Percentiles rank a stretch among this genome's conserved stretches.
Conservation (phyloP, 2,329 filamentous ascomycete species). For the Trichoderma cornu-damae region DNA sequence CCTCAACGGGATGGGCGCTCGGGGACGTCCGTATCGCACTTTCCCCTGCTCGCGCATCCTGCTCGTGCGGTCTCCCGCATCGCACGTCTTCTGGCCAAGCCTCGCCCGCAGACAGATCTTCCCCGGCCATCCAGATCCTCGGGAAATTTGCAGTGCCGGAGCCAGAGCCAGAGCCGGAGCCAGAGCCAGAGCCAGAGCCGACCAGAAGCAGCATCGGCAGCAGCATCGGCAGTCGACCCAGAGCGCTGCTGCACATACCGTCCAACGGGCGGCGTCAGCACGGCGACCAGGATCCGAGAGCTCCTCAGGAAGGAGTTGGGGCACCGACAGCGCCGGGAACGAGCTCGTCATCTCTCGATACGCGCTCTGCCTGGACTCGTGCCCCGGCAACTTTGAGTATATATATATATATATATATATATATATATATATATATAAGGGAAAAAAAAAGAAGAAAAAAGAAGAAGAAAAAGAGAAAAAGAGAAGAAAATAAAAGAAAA, state of each 20-base stretch:
- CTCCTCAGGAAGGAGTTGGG: constrained; percentile 24
- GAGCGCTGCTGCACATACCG: constrained; percentile 46
- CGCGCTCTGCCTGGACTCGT: constrained; percentile 44
- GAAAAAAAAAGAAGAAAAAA: background rate
- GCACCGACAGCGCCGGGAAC: constrained; percentile 17
- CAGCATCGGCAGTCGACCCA: constrained; percentile 19
- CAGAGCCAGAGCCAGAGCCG: no score
- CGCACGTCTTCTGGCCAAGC: constrained; percentile 33
- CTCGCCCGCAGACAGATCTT: constrained; percentile 32
- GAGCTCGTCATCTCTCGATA: constrained; percentile 36
- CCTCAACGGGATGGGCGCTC: constrained; percentile 48
- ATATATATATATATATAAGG: background rate
- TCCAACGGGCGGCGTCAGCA: constrained; percentile 49
- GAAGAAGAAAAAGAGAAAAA: background rate
- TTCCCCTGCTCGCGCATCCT: constrained; percentile 45
- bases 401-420: background rate
- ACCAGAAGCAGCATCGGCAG: no score
- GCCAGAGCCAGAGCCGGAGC: background rate
- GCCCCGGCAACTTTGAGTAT: constrained; percentile 41
- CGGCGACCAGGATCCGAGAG: constrained; percentile 34
- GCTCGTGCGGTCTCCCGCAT: constrained; percentile 40
- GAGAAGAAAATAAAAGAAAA: no score
- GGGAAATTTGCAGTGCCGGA: constrained; percentile 28
- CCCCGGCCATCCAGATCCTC: constrained; percentile 39
- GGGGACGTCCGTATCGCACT: constrained; percentile 44